Evolutionary conservation across 2,329 filamentous ascomycete genomes (phyloP).

Genomic region (Claviceps cyperi): DNA sequence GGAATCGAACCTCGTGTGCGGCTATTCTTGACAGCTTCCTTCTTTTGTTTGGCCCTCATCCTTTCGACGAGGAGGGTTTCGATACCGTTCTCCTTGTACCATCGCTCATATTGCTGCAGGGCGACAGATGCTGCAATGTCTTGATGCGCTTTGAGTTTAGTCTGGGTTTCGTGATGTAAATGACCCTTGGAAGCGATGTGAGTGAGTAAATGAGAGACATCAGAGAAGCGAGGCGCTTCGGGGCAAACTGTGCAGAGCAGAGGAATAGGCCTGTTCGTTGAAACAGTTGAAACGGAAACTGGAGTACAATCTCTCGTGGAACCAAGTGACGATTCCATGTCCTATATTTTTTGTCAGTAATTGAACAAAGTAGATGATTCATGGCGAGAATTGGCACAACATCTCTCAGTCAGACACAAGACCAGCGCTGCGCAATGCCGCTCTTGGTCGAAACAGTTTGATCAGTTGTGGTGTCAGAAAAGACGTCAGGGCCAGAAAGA

Average conservation of each 20-base stretch:
- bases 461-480: not conserved
- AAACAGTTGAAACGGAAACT: conserved; percentile 11
- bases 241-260: conserved; percentile 75
- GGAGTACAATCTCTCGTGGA: conserved; percentile 9
- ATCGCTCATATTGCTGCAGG: conserved; percentile 57
- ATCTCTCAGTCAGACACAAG: conserved; percentile 2
- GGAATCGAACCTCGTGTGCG: conserved; percentile 15
- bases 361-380: conserved; percentile 8
- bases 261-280: conserved; percentile 34
- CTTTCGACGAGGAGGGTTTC: conserved; percentile 63
- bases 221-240: conserved; percentile 67
- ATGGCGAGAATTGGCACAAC: conserved; percentile 3
- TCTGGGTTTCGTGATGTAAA: conserved; percentile 67
- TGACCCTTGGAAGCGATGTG: conserved; percentile 91
- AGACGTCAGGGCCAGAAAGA: conserved; percentile 12
- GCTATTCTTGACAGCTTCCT: conserved; percentile 41
- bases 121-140: conserved; percentile 49
- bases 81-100: conserved; percentile 62
- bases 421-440: conserved; percentile 1
- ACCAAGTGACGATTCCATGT: conserved; percentile 23
- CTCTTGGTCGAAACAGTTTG: not conserved
- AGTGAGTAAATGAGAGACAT: conserved; percentile 81
- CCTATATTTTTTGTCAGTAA: conserved; percentile 11
- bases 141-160: conserved; percentile 55
- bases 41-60: conserved; percentile 61